phyloP scores from a whole-genome alignment of 768 basidiomycete species.

The Multifurca ochricompacta region DNA sequence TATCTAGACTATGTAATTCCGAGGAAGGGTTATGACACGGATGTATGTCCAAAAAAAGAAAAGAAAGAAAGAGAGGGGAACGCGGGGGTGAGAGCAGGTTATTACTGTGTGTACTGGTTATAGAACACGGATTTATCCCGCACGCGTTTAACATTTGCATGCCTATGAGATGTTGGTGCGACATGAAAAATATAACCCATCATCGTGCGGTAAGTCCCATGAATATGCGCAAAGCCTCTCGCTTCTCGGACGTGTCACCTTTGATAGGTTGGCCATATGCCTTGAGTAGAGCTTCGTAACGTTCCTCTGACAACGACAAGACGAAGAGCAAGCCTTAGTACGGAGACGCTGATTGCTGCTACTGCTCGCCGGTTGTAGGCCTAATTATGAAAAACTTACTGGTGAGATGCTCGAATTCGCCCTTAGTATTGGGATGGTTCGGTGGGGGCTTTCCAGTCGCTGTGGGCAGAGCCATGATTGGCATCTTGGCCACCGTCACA shows the following conservation, averaged over 20 bases:
- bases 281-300: constrained; percentile 34
- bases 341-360: no score
- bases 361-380: no score
- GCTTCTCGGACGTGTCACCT: constrained; percentile 35
- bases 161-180: neutral
- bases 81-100: neutral
- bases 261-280: constrained; percentile 29
- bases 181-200: neutral
- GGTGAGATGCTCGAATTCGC: constrained; percentile 41
- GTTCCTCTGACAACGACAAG: constrained; percentile 29
- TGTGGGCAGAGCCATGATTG: constrained; percentile 27
- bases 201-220: constrained; percentile 28
- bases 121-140: no score
- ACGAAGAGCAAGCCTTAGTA: neutral
- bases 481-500: constrained; percentile 28
- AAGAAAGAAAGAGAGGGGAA: neutral
- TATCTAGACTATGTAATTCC: constrained; percentile 24
- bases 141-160: neutral
- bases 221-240: constrained; percentile 33
- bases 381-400: constrained; percentile 28
- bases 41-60: no score
- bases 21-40: neutral
- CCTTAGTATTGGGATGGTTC: constrained; percentile 33
- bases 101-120: no score
- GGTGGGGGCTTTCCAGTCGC: constrained; percentile 31